Conservation (phyloP, 2,329 filamentous ascomycete species). For the Pseudocercospora pini-densiflorae region DNA sequence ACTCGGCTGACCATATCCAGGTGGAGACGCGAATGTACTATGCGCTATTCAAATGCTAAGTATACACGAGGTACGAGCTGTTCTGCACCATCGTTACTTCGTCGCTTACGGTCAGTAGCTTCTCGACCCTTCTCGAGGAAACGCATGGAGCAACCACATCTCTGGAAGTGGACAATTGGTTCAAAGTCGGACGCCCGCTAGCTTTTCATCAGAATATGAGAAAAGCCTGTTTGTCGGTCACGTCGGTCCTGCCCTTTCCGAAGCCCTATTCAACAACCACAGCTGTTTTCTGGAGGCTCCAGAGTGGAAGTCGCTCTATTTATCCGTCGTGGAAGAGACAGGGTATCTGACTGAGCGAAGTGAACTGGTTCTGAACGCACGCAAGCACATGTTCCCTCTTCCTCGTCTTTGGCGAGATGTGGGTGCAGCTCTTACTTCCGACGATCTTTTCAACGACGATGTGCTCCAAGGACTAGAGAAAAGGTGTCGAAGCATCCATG, state of each 20-base stretch:
- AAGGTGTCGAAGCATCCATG: constrained; percentile 23
- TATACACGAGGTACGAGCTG: constrained; percentile 28
- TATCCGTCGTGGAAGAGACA: constrained; percentile 23
- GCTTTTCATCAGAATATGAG: constrained; percentile 43
- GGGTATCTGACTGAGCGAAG: constrained; percentile 32
- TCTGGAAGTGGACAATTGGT: constrained; percentile 41
- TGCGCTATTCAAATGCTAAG: constrained; percentile 30
- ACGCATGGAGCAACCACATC: constrained; percentile 42
- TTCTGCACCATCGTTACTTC: background rate
- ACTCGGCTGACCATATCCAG: background rate
- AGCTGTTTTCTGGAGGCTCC: constrained; percentile 39
- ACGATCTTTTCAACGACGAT: constrained; percentile 21
- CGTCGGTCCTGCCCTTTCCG: constrained; percentile 39
- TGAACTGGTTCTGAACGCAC: constrained; percentile 28
- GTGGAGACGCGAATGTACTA: constrained; percentile 28
- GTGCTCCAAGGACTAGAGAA: constrained; percentile 15
- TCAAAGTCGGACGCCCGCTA: constrained; percentile 36
- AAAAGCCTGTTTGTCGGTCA: constrained; percentile 44
- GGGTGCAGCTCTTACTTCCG: constrained; percentile 20
- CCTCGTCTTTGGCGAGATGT: constrained; percentile 32
- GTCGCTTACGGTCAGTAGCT: constrained; percentile 24
- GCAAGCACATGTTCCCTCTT: constrained; percentile 29
- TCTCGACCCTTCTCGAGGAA: constrained; percentile 37
- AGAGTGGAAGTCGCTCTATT: constrained; percentile 36
- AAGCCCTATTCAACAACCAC: constrained; percentile 28